A percentile compares a stretch with the other conserved stretches of the same genome.
phyloP scores from a whole-genome alignment of 2,329 filamentous ascomycete species.

The Monilinia fructigena region DNA sequence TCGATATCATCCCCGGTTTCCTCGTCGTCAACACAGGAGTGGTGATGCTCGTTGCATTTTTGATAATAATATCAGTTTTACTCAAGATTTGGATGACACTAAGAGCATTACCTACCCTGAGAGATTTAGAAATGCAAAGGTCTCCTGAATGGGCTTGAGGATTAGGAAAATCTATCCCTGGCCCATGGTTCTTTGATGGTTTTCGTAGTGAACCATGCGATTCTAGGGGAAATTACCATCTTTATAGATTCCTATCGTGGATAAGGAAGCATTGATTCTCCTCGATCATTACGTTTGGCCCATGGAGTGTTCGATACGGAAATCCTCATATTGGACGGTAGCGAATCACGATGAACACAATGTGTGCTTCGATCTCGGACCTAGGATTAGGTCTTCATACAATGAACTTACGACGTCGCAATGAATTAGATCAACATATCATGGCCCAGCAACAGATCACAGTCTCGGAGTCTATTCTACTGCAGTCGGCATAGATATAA shows the following conservation, averaged over 20 bases:
- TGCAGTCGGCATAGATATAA: background rate
- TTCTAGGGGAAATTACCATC: rapidly evolving
- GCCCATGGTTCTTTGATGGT: background rate
- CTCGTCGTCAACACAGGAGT: conserved; percentile 14
- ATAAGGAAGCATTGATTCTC: background rate
- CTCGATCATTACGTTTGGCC: background rate
- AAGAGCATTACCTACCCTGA: conserved; percentile 6
- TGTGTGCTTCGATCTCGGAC: background rate
- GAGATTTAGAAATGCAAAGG: conserved; percentile 15
- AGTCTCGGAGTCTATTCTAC: too few species aligned
- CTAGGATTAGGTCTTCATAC: background rate
- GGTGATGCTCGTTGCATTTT: conserved; percentile 14
- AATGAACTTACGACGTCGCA: background rate
- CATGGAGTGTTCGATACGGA: background rate
- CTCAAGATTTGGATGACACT: conserved; percentile 16
- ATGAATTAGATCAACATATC: background rate
- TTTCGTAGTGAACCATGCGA: background rate
- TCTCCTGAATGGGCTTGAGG: conserved; percentile 11
- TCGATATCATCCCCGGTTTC: conserved; percentile 21
- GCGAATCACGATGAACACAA: too few species aligned
- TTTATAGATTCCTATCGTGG: background rate
- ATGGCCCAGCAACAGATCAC: background rate
- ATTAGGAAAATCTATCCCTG: background rate
- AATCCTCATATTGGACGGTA: background rate
- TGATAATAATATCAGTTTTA: conserved; percentile 15